phyloP scores from a whole-genome alignment of 139 green algal species.

The Penium margaritaceum region DNA sequence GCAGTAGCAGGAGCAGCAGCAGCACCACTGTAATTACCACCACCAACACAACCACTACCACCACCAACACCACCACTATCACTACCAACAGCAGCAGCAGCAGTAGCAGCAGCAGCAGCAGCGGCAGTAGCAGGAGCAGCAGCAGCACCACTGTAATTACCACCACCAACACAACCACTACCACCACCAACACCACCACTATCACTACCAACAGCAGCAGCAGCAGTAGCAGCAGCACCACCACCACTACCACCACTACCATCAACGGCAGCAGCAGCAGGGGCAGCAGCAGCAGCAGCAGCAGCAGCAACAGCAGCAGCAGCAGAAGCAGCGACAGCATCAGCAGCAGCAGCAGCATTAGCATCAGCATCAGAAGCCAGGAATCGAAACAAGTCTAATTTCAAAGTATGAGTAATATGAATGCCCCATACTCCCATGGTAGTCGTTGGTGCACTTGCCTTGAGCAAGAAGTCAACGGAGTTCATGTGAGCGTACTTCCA shows the following conservation, averaged over 20 bases:
- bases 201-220: not conserved
- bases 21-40: too few relatives aligned
- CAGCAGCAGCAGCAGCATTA: not conserved
- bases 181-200: too few relatives aligned
- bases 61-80: too few relatives aligned
- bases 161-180: not conserved
- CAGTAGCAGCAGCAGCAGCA: not conserved
- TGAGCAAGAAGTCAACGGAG: constrained; percentile 83
- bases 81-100: not conserved
- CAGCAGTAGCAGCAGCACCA: not conserved
- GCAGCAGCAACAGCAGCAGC: too few relatives aligned
- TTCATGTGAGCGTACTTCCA: constrained; percentile 95
- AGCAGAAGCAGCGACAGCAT: not conserved
- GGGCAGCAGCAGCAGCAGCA: not conserved
- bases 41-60: too few relatives aligned
- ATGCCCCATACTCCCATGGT: not conserved
- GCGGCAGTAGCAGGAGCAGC: not conserved
- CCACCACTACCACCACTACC: not conserved
- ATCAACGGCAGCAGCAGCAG: not conserved
- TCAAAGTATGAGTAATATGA: not conserved
- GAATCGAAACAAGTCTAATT: too few relatives aligned
- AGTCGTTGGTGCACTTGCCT: too few relatives aligned
- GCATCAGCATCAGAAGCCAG: constrained; percentile 4
- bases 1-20: too few relatives aligned
- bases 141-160: not conserved